A percentile compares a stretch with the other conserved stretches of the same genome.
Evolutionary conservation across 352 stramenopile species (phyloP).

Genomic region (Phytopythium oedochilum): DNA sequence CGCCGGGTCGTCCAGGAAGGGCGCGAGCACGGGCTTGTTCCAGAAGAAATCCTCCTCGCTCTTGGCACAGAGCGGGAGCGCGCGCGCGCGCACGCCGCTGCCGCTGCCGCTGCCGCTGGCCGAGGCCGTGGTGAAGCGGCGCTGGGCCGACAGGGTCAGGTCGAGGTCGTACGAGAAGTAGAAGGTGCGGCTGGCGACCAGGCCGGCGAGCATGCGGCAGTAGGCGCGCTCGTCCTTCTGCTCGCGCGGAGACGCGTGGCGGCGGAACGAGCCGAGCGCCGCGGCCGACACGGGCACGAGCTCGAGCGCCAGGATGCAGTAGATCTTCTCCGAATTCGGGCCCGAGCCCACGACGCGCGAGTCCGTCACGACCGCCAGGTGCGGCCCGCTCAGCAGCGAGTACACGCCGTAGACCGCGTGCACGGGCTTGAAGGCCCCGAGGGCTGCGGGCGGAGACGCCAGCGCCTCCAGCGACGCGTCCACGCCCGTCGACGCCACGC

Average conservation of each 20-base stretch:
- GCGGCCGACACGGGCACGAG: slow-evolving; percentile 47
- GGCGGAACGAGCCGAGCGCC: slow-evolving; percentile 43
- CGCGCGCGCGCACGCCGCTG: slow-evolving; percentile 1
- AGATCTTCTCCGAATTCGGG: slow-evolving; percentile 54
- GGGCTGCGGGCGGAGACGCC: slow-evolving; percentile 16
- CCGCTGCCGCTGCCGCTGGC: background rate
- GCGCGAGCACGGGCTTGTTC: slow-evolving; percentile 75
- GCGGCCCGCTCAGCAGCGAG: slow-evolving; percentile 48
- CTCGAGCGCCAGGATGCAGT: slow-evolving; percentile 42
- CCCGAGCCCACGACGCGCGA: slow-evolving; percentile 57
- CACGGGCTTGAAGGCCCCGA: slow-evolving; percentile 27
- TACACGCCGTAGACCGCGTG: slow-evolving; percentile 66
- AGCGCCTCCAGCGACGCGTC: slow-evolving; percentile 37
- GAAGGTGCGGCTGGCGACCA: slow-evolving; percentile 47
- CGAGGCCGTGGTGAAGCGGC: slow-evolving; percentile 20
- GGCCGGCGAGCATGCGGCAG: slow-evolving; percentile 46
- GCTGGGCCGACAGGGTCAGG: slow-evolving; percentile 56
- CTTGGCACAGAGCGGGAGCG: slow-evolving; percentile 41
- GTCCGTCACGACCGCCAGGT: slow-evolving; percentile 53
- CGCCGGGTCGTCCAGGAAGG: slow-evolving; percentile 39
- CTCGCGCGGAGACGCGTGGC: slow-evolving; percentile 49
- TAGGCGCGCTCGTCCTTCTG: slow-evolving; percentile 52
- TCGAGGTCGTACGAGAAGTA: slow-evolving; percentile 73
- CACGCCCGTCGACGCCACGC: slow-evolving; percentile 25
- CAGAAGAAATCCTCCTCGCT: slow-evolving; percentile 92